Evolutionary conservation across 2,329 filamentous ascomycete species (phyloP), one percentile per base, ranked within the genome.

Genomic region (Cytospora chrysosperma): DNA sequence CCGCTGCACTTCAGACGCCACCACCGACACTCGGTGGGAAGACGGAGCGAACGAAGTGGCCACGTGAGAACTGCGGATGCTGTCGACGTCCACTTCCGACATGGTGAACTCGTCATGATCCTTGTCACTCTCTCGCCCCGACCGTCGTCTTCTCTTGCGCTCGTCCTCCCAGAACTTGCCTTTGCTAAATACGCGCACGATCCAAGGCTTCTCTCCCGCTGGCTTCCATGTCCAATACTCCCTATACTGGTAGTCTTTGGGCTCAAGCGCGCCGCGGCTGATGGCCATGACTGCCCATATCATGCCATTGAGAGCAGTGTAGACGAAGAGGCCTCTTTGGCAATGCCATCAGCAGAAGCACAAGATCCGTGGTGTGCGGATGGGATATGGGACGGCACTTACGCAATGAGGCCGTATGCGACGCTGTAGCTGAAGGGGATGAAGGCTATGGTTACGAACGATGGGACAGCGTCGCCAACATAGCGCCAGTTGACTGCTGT

Each of bases 381-480:
- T 2, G 7, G 19, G 1, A 15, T 3, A n/a, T 21, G 27, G 26
- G 9, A 52, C 19, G 17, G 6, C 2, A 79, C 82, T 77, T 73
- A 86, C 84, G 85, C 89, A 68, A 92, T 91, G 30, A 93, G 82
- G 21, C 90, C 90, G 67, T 92, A 92, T 9, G 90, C 89, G 55
- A 91, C 89, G 58, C 87, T 90, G 80, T 92, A 93, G 67, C 86
- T 91, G 72, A 92, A 91, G 0, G 89, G 90, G 78, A 93, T 92
- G 61, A 91, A 85, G 1, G 85, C 85, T 69, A 92, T 85, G 5
- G 90, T 91, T 34, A 92, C 80, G 74, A 92, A 92, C 0, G 90
- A 91, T 0, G 90, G 90, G 3, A 92, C 79, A 0, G 89, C 87
- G 67, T 93, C 90, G 56, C 90, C 89, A 59, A 91, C 86, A 69